Evolutionary conservation across 192 early-diverging fungal genomes (phyloP), one percentile per base, ranked within the genome.

Genomic region (Backusella tarrabulga): DNA sequence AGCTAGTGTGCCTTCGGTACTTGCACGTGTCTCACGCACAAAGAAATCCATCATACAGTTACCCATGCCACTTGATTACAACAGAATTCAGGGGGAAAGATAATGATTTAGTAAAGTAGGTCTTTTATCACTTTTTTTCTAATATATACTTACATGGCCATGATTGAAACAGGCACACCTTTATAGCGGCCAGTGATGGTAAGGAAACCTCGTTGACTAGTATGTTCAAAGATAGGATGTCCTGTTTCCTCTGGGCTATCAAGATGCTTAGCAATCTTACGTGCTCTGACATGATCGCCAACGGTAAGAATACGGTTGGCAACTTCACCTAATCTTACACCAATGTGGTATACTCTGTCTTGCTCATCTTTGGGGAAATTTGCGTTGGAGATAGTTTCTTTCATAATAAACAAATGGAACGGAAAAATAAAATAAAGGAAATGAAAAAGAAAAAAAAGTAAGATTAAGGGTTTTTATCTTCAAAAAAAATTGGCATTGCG

Each of bases 1-100:
- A 15, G 86, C 76, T 77, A 98, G 73, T 3, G 92, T 92, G 0
- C 97, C 97, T 12, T 87, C 77, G 6, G 91, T 88, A 5, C 95
- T 90, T 41, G 93, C 92, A 44, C 97, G 87, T 26, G 88, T 86
- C 81, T 98, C 97, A 26, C 97, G 88, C 19, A 98, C 89, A 76
- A 98, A 92, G 74, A 98, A 94, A 81, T 98, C 97, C 90, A 95
- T 94, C 91, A 95, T 96, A 3, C 92, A 82, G 19, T 88, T 80
- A 19, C 97, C 97, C 90, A 87, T 87, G 9, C 86, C 85, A 83
- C 72, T 78, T 67, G 21, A 63, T 29, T 23, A 17, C 38, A 72
- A 42, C 19, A 63, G 26, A 63, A 63, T 26, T 29, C 56, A 46
- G 14, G 19, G 34, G 40, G 32, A 41, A 69, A 12, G 17, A 15